Evolutionary conservation across 2,329 filamentous ascomycete genomes (phyloP).

Genomic region (Cercospora zeae-maydis): DNA sequence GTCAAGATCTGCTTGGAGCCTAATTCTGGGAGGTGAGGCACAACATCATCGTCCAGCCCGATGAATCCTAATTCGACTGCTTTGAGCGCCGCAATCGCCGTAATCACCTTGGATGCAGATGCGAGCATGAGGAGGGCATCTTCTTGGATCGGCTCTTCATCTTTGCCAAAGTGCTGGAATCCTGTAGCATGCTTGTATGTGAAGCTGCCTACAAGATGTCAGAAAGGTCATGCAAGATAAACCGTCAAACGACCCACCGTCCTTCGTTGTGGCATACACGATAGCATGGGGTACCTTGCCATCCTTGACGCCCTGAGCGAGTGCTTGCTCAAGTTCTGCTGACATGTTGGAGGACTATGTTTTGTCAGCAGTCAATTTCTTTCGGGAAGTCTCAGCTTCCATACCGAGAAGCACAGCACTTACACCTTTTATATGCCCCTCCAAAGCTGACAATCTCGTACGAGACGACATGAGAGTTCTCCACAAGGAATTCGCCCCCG

Average conservation of each 20-base stretch:
- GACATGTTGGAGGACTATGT: slow-evolving; percentile 15
- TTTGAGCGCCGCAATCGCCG: slow-evolving; percentile 53
- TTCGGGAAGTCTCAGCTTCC: too few species aligned
- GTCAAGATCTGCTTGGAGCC: slow-evolving; percentile 48
- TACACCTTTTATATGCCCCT: slow-evolving; percentile 13
- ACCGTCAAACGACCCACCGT: slow-evolving; percentile 20
- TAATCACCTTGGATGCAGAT: slow-evolving; percentile 46
- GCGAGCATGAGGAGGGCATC: slow-evolving; percentile 35
- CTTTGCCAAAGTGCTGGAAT: slow-evolving; percentile 19
- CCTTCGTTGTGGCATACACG: slow-evolving; percentile 29
- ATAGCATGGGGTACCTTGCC: slow-evolving; percentile 34
- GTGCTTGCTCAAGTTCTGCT: slow-evolving; percentile 24
- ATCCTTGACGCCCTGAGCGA: slow-evolving; percentile 32
- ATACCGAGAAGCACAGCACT: background rate
- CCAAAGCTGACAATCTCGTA: slow-evolving; percentile 1
- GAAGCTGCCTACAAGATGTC: slow-evolving; percentile 25
- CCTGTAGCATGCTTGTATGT: slow-evolving; percentile 34
- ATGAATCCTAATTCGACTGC: slow-evolving; percentile 53
- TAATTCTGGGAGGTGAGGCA: slow-evolving; percentile 48
- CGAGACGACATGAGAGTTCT: background rate
- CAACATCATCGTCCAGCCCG: slow-evolving; percentile 47
- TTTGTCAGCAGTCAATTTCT: background rate
- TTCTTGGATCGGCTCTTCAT: slow-evolving; percentile 29
- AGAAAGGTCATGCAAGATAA: background rate
- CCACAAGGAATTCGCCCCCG: background rate